Conservation (phyloP, 2,329 filamentous ascomycete species). For the Beauveria australis region DNA sequence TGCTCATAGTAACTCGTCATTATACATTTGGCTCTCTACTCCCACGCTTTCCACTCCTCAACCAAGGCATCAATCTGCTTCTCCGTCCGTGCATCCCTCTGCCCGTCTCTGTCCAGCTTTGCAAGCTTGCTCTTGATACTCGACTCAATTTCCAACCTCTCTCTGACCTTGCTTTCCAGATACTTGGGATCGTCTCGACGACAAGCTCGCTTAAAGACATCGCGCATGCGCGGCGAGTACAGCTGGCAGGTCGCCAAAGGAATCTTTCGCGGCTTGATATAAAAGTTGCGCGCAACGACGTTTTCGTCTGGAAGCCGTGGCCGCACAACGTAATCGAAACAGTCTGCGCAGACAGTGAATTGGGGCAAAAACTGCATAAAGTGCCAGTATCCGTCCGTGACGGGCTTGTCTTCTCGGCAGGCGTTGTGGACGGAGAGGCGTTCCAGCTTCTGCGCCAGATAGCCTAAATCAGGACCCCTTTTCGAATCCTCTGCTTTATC, state of each 20-base stretch:
- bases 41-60: constrained; percentile 50
- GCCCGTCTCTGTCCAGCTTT: constrained; percentile 29
- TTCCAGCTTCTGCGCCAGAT: constrained; percentile 56
- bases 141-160: constrained; percentile 52
- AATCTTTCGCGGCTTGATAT: constrained; percentile 49
- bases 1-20: not conserved
- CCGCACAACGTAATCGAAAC: constrained; percentile 71
- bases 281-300: constrained; percentile 58
- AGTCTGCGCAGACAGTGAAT: constrained; percentile 80
- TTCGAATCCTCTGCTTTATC: constrained; percentile 39
- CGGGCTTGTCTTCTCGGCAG: constrained; percentile 56
- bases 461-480: constrained; percentile 45
- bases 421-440: constrained; percentile 50
- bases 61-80: constrained; percentile 40
- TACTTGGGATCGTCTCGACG: constrained; percentile 58
- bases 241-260: constrained; percentile 61
- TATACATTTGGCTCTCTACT: constrained; percentile 25
- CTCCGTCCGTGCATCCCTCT: constrained; percentile 30
- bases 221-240: constrained; percentile 72
- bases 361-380: constrained; percentile 66
- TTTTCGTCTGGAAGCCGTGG: constrained; percentile 49
- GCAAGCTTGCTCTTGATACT: constrained; percentile 48
- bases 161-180: constrained; percentile 47
- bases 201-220: constrained; percentile 60
- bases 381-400: constrained; percentile 64